Conservation (phyloP, 257 asterid species). For the Striga asiatica region DNA sequence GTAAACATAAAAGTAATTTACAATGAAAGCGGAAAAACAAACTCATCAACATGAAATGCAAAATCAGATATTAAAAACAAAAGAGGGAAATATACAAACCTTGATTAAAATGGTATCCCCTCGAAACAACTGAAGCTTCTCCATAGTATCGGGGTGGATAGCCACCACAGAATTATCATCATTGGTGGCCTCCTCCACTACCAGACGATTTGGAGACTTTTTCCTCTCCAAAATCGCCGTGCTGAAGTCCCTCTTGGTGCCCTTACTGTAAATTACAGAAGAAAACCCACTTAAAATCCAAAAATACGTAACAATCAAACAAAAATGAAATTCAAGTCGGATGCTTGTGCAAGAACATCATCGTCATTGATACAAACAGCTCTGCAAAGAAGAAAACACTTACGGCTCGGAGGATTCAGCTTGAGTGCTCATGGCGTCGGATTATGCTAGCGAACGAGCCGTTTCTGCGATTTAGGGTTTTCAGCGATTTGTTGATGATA, state of each 20-base stretch:
- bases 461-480: conserved; percentile 14
- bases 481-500: conserved; percentile 1
- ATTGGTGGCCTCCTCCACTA: conserved; percentile 73
- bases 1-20: not conserved
- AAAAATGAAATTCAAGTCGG: not conserved
- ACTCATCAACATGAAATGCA: not conserved
- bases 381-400: conserved; percentile 22
- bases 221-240: conserved; percentile 85
- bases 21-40: not conserved
- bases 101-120: conserved; percentile 83
- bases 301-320: not conserved
- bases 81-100: conserved; percentile 23
- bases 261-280: conserved; percentile 43
- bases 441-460: not conserved
- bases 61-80: not conserved
- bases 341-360: not conserved
- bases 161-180: conserved; percentile 82
- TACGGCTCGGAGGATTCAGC: conserved; percentile 64
- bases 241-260: conserved; percentile 72
- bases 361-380: conserved; percentile 12
- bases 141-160: conserved; percentile 73
- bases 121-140: conserved; percentile 81
- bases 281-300: conserved; percentile 14
- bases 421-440: conserved; percentile 34
- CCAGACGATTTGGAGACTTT: conserved; percentile 71